phyloP scores from a whole-genome alignment of 768 basidiomycete species.

The Tricholoma hemisulphureum region DNA sequence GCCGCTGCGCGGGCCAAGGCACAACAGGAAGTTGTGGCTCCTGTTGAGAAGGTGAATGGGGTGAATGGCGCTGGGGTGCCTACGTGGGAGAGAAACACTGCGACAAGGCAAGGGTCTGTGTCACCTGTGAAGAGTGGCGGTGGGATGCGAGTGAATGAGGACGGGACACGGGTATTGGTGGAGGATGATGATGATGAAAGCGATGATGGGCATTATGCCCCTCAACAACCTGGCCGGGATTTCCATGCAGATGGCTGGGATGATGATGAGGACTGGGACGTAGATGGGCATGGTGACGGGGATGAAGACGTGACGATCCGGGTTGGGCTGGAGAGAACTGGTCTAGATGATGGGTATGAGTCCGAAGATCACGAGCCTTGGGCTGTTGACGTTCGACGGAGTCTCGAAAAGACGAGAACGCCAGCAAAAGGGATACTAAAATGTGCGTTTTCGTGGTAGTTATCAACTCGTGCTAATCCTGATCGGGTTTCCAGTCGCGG shows the following conservation, averaged over 20 bases:
- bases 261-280: constrained; percentile 78
- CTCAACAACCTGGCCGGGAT: constrained; percentile 37
- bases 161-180: constrained; percentile 61
- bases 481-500: constrained; percentile 50
- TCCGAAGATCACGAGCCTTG: constrained; percentile 67
- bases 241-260: constrained; percentile 69
- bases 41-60: constrained; percentile 33
- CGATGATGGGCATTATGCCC: constrained; percentile 48
- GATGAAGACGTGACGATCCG: constrained; percentile 78
- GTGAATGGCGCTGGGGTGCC: constrained; percentile 45
- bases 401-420: constrained; percentile 59
- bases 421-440: constrained; percentile 90
- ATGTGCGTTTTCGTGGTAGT: constrained; percentile 46
- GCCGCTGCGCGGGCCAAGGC: constrained; percentile 67
- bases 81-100: constrained; percentile 83
- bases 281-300: constrained; percentile 53
- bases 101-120: constrained; percentile 50
- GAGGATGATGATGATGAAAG: constrained; percentile 72
- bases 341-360: constrained; percentile 49
- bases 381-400: constrained; percentile 72
- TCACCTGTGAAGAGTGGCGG: constrained; percentile 43
- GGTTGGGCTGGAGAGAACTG: constrained; percentile 49
- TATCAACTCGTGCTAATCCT: not conserved
- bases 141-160: constrained; percentile 52
- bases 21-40: constrained; percentile 51